Evolutionary conservation across 257 asterid genomes (phyloP).

Genomic region (Capsicum rhomboideum): DNA sequence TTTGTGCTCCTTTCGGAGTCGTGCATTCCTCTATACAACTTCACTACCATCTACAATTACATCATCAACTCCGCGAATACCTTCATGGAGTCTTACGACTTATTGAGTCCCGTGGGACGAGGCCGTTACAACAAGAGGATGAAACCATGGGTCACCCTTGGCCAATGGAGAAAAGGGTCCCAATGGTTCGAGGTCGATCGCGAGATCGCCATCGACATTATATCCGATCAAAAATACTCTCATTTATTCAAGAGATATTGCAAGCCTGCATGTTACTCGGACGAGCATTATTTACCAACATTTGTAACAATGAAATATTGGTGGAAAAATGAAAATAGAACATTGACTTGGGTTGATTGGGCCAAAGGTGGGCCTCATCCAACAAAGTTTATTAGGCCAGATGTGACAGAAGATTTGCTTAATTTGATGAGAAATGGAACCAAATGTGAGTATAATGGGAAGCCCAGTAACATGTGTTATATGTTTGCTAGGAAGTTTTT

Average conservation of each 20-base stretch:
- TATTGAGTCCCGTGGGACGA: constrained; percentile 45
- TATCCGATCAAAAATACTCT: constrained; percentile 27
- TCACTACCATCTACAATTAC: constrained; percentile 43
- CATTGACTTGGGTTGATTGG: constrained; percentile 93
- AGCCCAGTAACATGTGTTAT: constrained; percentile 33
- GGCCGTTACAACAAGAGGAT: constrained; percentile 57
- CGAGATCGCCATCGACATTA: constrained; percentile 34
- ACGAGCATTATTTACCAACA: constrained; percentile 75
- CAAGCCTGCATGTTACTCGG: constrained; percentile 61
- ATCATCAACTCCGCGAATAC: constrained; percentile 37
- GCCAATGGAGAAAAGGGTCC: constrained; percentile 63
- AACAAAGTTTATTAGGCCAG: constrained; percentile 23
- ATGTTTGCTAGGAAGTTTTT: constrained; percentile 77
- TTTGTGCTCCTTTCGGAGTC: constrained; percentile 68
- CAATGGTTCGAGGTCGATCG: constrained; percentile 70
- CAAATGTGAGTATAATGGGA: constrained; percentile 48
- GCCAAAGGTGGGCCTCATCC: constrained; percentile 78
- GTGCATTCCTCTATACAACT: constrained; percentile 61
- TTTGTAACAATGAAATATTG: constrained; percentile 31
- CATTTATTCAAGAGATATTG: constrained; percentile 33
- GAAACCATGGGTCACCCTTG: constrained; percentile 31
- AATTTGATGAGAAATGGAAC: constrained; percentile 25
- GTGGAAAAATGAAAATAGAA: constrained; percentile 36
- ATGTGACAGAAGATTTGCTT: constrained; percentile 31
- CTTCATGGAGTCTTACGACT: constrained; percentile 47